Evolutionary conservation across 129 eudicot species (phyloP).

Genomic region (Gnaphalium uliginosum): DNA sequence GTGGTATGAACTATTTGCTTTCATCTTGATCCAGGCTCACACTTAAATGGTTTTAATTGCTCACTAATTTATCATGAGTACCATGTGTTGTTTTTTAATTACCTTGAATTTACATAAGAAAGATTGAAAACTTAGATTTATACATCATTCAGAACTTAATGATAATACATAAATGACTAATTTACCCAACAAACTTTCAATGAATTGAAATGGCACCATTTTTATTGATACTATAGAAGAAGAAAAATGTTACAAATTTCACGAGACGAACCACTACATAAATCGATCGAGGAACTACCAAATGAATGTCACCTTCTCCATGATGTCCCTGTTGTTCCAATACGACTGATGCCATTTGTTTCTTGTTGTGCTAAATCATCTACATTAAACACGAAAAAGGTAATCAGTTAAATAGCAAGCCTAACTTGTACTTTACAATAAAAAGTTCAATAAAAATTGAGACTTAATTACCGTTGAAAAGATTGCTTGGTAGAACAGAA

Average conservation of each 20-base stretch:
- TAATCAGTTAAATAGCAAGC: not conserved
- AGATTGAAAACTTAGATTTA: too few relatives aligned
- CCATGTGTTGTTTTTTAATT: not conserved
- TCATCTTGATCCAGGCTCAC: not conserved
- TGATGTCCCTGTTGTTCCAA: slow-evolving; percentile 18
- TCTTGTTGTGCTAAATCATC: slow-evolving; percentile 20
- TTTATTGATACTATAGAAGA: not conserved
- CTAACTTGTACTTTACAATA: too few relatives aligned
- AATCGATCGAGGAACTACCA: not conserved
- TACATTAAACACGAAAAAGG: not conserved
- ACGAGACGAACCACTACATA: slow-evolving; percentile 2
- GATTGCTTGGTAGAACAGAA: slow-evolving; percentile 16
- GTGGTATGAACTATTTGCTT: not conserved
- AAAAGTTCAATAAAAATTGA: not conserved
- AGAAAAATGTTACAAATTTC: slow-evolving; percentile 5
- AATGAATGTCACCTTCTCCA: slow-evolving; percentile 14
- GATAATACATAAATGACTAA: not conserved
- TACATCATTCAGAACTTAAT: not conserved
- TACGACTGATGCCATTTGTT: not conserved
- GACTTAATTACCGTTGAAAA: slow-evolving; percentile 13
- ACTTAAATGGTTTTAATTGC: not conserved
- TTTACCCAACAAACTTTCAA: not conserved
- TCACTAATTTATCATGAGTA: not conserved
- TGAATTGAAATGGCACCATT: not conserved
- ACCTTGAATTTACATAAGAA: not conserved